These are phyloP conservation scores for Lyophyllum shimeji DNA, from an alignment of 768 basidiomycete species.

Conservation along the genomic window DNA sequence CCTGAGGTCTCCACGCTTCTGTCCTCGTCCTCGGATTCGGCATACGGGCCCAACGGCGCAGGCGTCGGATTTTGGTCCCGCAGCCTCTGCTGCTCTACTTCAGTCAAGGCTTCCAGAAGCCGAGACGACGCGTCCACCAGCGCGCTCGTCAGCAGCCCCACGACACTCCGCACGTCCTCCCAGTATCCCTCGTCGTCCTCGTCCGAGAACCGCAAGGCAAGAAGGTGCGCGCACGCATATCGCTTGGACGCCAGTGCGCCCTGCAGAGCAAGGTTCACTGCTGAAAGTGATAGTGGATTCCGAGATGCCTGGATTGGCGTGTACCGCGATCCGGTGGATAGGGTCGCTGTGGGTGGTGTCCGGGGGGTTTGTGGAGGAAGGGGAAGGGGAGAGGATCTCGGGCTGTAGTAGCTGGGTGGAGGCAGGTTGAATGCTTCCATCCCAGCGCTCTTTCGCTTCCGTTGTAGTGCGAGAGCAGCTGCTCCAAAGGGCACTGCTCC, in stretches of 20 bases:
- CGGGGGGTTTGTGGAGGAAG: conserved; percentile 30
- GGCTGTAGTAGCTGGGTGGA: conserved; percentile 30
- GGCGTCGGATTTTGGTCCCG: conserved; percentile 52
- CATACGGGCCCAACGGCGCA: conserved; percentile 6
- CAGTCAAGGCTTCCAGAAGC: conserved; percentile 62
- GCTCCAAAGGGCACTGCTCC: conserved; percentile 47
- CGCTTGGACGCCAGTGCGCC: conserved; percentile 71
- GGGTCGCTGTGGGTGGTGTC: conserved; percentile 30
- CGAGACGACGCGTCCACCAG: conserved; percentile 64
- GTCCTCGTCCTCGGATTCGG: conserved; percentile 9
- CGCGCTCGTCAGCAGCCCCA: conserved; percentile 65
- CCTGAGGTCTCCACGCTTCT: conserved; percentile 3
- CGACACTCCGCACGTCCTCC: conserved; percentile 80
- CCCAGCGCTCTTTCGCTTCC: conserved; percentile 49
- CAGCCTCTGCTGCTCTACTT: conserved; percentile 51
- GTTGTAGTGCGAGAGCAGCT: conserved; percentile 60
- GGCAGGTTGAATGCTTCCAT: conserved; percentile 48
- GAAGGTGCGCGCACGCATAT: conserved; percentile 76
- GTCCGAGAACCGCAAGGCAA: conserved; percentile 73
- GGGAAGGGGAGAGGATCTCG: conserved; percentile 21
- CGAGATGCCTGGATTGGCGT: conserved; percentile 59
- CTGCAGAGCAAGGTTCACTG: conserved; percentile 60
- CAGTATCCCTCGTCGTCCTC: conserved; percentile 78
- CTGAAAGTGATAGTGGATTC: conserved; percentile 67
- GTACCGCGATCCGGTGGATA: conserved; percentile 55